Conservation (phyloP, 768 basidiomycete species). For the Lactifluus piperatus region DNA sequence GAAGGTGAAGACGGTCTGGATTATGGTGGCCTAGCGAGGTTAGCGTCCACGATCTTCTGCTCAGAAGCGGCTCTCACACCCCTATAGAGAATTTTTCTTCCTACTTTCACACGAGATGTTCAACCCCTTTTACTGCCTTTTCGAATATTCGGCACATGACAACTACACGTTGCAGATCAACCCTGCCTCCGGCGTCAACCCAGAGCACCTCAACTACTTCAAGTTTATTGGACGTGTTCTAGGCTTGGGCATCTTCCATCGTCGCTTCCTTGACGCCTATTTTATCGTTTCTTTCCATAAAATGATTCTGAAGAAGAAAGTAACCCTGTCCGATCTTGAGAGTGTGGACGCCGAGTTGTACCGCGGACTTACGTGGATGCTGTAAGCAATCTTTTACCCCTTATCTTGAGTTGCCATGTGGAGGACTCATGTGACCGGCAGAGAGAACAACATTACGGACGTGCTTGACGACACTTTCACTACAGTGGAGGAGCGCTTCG, state of each 20-base stretch:
- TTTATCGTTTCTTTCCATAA: slow-evolving; percentile 99
- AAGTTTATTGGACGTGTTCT: slow-evolving; percentile 97
- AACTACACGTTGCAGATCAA: slow-evolving; percentile 99
- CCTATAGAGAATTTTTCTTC: slow-evolving; percentile 95
- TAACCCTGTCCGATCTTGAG: slow-evolving; percentile 87
- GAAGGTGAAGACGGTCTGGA: slow-evolving; percentile 98
- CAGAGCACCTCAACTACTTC: slow-evolving; percentile 99
- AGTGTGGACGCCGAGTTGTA: slow-evolving; percentile 94
- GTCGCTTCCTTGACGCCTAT: slow-evolving; percentile 97
- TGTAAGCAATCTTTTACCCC: slow-evolving; percentile 48
- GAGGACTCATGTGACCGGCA: slow-evolving; percentile 28
- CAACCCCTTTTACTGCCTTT: slow-evolving; percentile 99
- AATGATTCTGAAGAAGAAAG: slow-evolving; percentile 99
- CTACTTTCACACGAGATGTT: slow-evolving; percentile 99
- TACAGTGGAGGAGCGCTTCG: slow-evolving; percentile 95
- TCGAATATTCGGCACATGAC: slow-evolving; percentile 99
- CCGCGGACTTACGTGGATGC: slow-evolving; percentile 97
- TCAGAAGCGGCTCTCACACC: slow-evolving; percentile 2
- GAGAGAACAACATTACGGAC: slow-evolving; percentile 97
- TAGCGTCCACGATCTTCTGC: slow-evolving; percentile 22
- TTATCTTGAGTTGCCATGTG: slow-evolving; percentile 4
- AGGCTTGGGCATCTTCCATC: slow-evolving; percentile 96
- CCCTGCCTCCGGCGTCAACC: slow-evolving; percentile 95
- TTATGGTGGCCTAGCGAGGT: slow-evolving; percentile 97
- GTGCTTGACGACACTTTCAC: slow-evolving; percentile 97